Percentiles rank a stretch among this genome's conserved stretches.
These are phyloP conservation scores for Codiaeum variegatum DNA, from an alignment of 441 rosid species.

Conservation along the genomic window DNA sequence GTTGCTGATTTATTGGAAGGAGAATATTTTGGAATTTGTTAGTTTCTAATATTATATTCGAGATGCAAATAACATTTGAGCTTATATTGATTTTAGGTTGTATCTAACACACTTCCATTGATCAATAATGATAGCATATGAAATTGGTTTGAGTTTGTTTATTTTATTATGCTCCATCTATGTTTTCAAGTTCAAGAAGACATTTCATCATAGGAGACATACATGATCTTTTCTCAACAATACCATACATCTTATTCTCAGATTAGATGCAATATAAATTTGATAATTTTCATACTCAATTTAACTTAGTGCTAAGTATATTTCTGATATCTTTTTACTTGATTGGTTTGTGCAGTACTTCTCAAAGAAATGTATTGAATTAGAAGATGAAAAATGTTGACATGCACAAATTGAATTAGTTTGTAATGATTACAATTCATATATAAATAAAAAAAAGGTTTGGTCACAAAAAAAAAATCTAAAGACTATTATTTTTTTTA, in stretches of 20 bases:
- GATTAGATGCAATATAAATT: slow-evolving; percentile 25
- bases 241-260: slow-evolving; percentile 49
- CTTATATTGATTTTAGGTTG: not conserved
- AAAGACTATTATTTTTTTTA: no score
- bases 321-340: slow-evolving; percentile 8
- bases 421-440: no score
- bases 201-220: slow-evolving; percentile 49
- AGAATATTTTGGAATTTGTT: not conserved
- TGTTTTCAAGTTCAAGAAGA: slow-evolving; percentile 36
- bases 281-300: not conserved
- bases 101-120: no score
- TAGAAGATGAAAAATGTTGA: slow-evolving; percentile 50
- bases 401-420: slow-evolving; percentile 51
- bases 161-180: slow-evolving; percentile 3
- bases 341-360: slow-evolving; percentile 36
- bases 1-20: no score
- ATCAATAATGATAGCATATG: not conserved
- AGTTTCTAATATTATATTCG: not conserved
- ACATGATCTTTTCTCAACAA: slow-evolving; percentile 53
- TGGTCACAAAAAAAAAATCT: no score
- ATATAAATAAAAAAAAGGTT: no score
- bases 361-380: slow-evolving; percentile 55
- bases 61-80: not conserved
- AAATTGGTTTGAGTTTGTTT: not conserved
- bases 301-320: not conserved